Evolutionary conservation across 2,329 filamentous ascomycete genomes (phyloP), one percentile per base, ranked within the genome.

Genomic region (Diaporthe sp.): DNA sequence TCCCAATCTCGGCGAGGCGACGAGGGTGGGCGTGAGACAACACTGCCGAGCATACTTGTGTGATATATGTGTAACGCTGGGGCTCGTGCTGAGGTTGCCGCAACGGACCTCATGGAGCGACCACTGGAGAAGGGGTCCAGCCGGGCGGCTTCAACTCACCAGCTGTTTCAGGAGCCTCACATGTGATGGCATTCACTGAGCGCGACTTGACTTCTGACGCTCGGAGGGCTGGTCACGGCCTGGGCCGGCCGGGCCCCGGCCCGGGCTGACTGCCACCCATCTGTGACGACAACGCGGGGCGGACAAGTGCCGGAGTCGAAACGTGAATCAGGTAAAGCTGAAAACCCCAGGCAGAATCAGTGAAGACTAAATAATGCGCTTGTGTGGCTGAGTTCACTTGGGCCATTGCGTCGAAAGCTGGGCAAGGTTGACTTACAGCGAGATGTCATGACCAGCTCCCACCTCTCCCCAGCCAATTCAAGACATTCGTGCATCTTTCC

Each of bases 81-180:
- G 22, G 3, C 42, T 3, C 37, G 10, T 49, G 42, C 8, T 19
- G 61, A 31, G 15, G 17, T 19, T 42, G 42, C 25, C 42, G 61
- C 25, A 34, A 15, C 1, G 9, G 61, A 49, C 61, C 61, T 34
- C 13, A 25, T 49, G 0, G 10, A 28, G 28, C 42, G 61, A 49
- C 61, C 61, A 34, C 61, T 67, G 61, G 17, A 62, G 42, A 34
- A 5, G 28, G 10, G 42, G 61, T 46, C 39, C 28, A 31, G 19
- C 13, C 10, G 19, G 42, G 39, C 25, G 61, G 42, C 28, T 31
- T 67, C 42, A 34, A 67, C 17, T 8, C 17, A 49, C 17, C 34
- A 49, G 28, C 42, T 49, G 61, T 67, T 67, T 67, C 61, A 67
- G 19, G 19, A 46, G 19, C 19, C n/a, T 67, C 28, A 7, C 60